Evolutionary conservation across 495 filamentous ascomycete genomes (phyloP).

Genomic region (Penicilliopsis zonata): DNA sequence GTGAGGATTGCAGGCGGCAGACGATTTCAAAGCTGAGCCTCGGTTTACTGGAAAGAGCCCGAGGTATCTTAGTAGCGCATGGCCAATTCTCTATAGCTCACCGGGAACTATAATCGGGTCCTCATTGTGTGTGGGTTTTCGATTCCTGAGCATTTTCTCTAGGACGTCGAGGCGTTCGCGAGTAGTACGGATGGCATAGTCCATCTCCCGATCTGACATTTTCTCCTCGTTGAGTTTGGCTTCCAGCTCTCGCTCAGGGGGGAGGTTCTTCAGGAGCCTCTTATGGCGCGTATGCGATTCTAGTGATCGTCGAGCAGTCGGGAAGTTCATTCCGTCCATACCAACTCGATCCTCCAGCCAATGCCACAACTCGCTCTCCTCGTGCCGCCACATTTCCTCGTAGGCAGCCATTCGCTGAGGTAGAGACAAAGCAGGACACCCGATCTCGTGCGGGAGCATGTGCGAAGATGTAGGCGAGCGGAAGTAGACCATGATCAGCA

Average conservation of each 20-base stretch:
- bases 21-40: too few species aligned
- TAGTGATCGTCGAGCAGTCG: constrained; percentile 15
- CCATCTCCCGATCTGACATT: constrained; percentile 71
- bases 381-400: constrained; percentile 82
- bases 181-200: constrained; percentile 73
- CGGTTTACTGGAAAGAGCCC: too few species aligned
- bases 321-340: constrained; percentile 49
- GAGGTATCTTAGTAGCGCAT: too few species aligned
- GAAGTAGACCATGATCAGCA: constrained; percentile 46
- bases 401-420: constrained; percentile 73
- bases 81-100: constrained; percentile 5
- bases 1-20: too few species aligned
- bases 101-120: constrained; percentile 7
- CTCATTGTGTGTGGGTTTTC: constrained; percentile 17
- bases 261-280: constrained; percentile 9
- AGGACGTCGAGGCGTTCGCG: constrained; percentile 68
- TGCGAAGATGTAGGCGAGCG: constrained; percentile 36
- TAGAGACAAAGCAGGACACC: constrained; percentile 18
- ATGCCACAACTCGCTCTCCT: constrained; percentile 88
- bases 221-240: constrained; percentile 49
- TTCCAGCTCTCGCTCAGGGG: constrained; percentile 20
- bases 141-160: constrained; percentile 56
- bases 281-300: constrained; percentile 11
- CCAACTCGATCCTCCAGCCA: constrained; percentile 89
- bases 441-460: constrained; percentile 23